Percentiles rank a stretch among this genome's conserved stretches.
Conservation (phyloP, 2,329 filamentous ascomycete species). For the Westerdykella aurantiaca region DNA sequence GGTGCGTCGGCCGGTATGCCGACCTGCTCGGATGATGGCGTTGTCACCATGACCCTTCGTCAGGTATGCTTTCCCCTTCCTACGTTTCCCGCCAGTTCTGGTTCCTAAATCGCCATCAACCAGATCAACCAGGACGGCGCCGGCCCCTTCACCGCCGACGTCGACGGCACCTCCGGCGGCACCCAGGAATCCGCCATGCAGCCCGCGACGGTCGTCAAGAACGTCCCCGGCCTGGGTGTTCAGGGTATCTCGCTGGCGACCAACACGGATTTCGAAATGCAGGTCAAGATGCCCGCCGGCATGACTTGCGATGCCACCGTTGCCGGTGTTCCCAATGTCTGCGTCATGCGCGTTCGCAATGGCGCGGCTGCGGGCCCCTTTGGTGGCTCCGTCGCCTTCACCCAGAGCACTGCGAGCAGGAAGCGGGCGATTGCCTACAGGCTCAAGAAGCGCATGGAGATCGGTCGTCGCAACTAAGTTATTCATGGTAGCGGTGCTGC, state of each 20-base stretch:
- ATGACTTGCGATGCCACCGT: slow-evolving; percentile 61
- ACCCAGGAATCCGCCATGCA: slow-evolving; percentile 57
- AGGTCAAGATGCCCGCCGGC: slow-evolving; percentile 59
- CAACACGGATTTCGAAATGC: slow-evolving; percentile 58
- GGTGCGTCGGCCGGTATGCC: slow-evolving; percentile 54
- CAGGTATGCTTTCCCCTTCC: slow-evolving; percentile 35
- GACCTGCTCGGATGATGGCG: slow-evolving; percentile 56
- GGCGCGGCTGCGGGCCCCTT: slow-evolving; percentile 58
- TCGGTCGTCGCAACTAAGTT: slow-evolving; percentile 7
- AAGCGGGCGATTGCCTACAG: slow-evolving; percentile 58
- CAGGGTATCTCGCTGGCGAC: slow-evolving; percentile 54
- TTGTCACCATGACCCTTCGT: slow-evolving; percentile 58
- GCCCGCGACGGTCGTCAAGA: slow-evolving; percentile 52
- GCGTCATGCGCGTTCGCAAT: slow-evolving; percentile 61
- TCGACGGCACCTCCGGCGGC: slow-evolving; percentile 61
- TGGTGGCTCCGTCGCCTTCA: slow-evolving; percentile 62
- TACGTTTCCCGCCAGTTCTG: neutral
- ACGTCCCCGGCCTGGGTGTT: slow-evolving; percentile 56
- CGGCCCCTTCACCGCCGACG: slow-evolving; percentile 55
- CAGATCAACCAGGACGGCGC: slow-evolving; percentile 63
- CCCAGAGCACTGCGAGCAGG: slow-evolving; percentile 51
- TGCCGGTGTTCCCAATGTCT: slow-evolving; percentile 57
- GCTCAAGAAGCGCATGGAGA: slow-evolving; percentile 36
- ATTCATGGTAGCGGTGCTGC: no score
- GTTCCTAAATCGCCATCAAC: slow-evolving; percentile 1